Evolutionary conservation across 768 basidiomycete genomes (phyloP).

Genomic region (Leucocoprinus leucothites): DNA sequence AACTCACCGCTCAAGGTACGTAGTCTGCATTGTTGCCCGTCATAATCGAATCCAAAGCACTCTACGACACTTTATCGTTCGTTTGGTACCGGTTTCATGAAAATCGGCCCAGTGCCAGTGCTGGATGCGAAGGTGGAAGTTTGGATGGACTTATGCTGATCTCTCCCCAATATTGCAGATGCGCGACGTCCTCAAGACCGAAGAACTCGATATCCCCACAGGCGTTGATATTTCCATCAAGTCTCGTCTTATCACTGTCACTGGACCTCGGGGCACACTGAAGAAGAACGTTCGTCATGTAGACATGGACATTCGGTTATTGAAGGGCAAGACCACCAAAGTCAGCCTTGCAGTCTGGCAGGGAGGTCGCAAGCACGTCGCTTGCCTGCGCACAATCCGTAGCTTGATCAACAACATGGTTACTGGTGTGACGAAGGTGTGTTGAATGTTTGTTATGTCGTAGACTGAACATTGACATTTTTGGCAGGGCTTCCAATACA

Average conservation of each 20-base stretch:
- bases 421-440: constrained; percentile 91
- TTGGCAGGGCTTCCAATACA: constrained; percentile 95
- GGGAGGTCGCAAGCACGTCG: constrained; percentile 96
- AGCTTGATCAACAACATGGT: constrained; percentile 97
- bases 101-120: constrained; percentile 17
- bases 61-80: constrained; percentile 9
- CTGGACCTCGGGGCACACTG: constrained; percentile 89
- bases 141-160: constrained; percentile 32
- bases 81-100: constrained; percentile 21
- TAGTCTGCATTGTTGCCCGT: constrained; percentile 16
- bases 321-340: constrained; percentile 75
- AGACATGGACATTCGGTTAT: constrained; percentile 87
- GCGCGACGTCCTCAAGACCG: constrained; percentile 91
- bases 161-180: constrained; percentile 51
- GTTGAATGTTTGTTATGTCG: constrained; percentile 4
- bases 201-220: constrained; percentile 88
- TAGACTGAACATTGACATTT: background rate
- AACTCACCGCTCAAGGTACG: constrained; percentile 41
- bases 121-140: constrained; percentile 34
- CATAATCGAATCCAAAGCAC: constrained; percentile 16
- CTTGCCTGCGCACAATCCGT: constrained; percentile 94
- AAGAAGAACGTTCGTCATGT: constrained; percentile 92
- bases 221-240: constrained; percentile 85
- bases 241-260: constrained; percentile 87
- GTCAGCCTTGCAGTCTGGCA: constrained; percentile 97